Evolutionary conservation across 371 early-diverging fungal genomes (phyloP).

Genomic region (Apophysomyces elegans): DNA sequence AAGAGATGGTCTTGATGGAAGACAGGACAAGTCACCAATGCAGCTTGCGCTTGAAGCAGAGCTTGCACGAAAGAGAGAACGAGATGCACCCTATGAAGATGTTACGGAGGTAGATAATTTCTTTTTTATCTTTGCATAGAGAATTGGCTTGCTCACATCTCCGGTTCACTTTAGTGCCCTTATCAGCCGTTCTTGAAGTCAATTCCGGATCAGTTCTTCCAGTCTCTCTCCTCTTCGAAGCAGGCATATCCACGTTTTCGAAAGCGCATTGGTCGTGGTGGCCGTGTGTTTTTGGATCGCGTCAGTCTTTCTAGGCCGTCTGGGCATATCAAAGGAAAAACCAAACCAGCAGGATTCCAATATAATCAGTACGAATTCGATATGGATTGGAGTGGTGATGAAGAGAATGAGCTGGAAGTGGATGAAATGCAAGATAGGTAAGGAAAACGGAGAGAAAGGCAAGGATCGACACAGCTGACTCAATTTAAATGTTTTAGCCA

Average conservation of each 20-base stretch:
- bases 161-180: constrained; percentile 36
- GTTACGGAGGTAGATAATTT: constrained; percentile 51
- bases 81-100: constrained; percentile 62
- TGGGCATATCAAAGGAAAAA: constrained; percentile 27
- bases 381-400: constrained; percentile 37
- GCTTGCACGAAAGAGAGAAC: constrained; percentile 53
- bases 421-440: constrained; percentile 46
- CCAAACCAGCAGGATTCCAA: constrained; percentile 18
- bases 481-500: constrained; percentile 1
- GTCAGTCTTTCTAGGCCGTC: constrained; percentile 4
- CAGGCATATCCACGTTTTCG: constrained; percentile 41
- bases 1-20: constrained; percentile 32
- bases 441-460: constrained; percentile 6
- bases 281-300: constrained; percentile 63
- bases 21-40: constrained; percentile 42
- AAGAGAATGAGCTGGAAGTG: constrained; percentile 29
- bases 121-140: background rate
- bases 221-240: constrained; percentile 18
- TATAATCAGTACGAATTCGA: constrained; percentile 44
- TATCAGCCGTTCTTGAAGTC: constrained; percentile 52
- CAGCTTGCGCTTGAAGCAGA: constrained; percentile 55
- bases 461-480: background rate
- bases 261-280: constrained; percentile 66
- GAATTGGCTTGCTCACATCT: background rate
- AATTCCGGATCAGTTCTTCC: constrained; percentile 41